Percentiles rank a stretch among this genome's conserved stretches.
phyloP scores from a whole-genome alignment of 257 asterid species.

The Solanum pennellii region DNA sequence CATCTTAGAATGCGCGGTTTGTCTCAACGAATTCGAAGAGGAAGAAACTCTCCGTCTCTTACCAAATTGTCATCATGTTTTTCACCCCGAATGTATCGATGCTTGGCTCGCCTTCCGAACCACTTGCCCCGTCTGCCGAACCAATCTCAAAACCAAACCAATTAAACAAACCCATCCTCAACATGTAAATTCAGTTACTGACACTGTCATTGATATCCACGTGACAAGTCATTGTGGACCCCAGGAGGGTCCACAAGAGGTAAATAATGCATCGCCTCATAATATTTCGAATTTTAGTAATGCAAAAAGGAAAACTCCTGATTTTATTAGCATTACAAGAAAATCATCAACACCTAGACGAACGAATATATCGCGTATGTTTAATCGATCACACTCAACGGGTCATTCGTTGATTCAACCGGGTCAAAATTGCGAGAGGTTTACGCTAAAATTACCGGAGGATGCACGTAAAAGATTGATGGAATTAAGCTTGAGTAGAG shows the following conservation, averaged over 20 bases:
- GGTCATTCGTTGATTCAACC: conserved; percentile 23
- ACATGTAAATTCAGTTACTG: not conserved
- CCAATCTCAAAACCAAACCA: conserved; percentile 11
- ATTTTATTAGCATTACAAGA: not conserved
- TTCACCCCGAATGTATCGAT: conserved; percentile 39
- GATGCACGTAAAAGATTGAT: conserved; percentile 10
- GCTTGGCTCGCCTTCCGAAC: conserved; percentile 38
- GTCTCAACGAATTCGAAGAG: conserved; percentile 25
- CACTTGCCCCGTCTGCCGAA: conserved; percentile 53
- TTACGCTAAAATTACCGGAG: conserved; percentile 20
- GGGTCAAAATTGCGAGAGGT: conserved; percentile 12
- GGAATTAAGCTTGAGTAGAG: conserved; percentile 6
- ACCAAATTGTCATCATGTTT: conserved; percentile 23
- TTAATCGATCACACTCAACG: conserved; percentile 16
- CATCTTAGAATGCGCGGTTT: conserved; percentile 27
- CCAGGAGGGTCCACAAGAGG: not conserved
- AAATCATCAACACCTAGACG: not conserved
- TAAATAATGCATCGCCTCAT: not conserved
- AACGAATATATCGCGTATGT: not conserved
- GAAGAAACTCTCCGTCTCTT: conserved; percentile 24
- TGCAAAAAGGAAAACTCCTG: not conserved
- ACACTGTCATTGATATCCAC: not conserved
- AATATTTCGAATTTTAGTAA: not conserved
- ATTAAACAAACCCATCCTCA: not conserved
- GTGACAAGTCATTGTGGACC: not conserved